Conservation (phyloP, 768 basidiomycete species). For the Crepidotus variabilis region DNA sequence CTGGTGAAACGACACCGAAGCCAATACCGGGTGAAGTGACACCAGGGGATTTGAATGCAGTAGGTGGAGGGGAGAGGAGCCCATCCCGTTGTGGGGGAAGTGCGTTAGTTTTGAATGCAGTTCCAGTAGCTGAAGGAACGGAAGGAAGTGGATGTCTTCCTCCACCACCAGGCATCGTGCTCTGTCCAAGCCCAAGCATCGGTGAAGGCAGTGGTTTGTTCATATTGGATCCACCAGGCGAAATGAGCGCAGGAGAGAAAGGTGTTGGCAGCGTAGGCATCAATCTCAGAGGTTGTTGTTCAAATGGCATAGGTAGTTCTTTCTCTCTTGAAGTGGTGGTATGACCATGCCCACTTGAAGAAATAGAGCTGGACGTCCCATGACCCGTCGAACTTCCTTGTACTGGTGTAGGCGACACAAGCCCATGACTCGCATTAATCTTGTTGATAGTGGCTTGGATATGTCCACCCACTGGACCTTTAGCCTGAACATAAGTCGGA, state of each 20-base stretch:
- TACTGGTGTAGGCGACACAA: too few relatives aligned
- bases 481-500: neutral
- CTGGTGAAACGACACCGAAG: constrained; percentile 2
- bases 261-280: constrained; percentile 9
- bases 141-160: neutral
- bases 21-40: neutral
- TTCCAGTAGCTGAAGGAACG: neutral
- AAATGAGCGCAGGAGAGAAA: constrained; percentile 2
- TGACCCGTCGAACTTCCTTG: neutral
- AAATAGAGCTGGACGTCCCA: constrained; percentile 1
- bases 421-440: neutral
- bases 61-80: constrained; percentile 3
- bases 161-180: neutral
- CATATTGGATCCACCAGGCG: constrained; percentile 1
- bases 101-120: neutral
- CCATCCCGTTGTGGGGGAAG: neutral
- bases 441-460: neutral
- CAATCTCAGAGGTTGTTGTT: constrained; percentile 1
- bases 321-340: neutral
- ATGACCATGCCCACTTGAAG: neutral
- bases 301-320: neutral
- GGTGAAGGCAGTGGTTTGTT: constrained; percentile 11
- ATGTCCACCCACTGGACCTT: neutral
- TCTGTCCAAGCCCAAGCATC: neutral
- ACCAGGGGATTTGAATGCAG: constrained; percentile 1